Evolutionary conservation across 2,329 filamentous ascomycete genomes (phyloP).

Genomic region (Fusarium incarnatum): DNA sequence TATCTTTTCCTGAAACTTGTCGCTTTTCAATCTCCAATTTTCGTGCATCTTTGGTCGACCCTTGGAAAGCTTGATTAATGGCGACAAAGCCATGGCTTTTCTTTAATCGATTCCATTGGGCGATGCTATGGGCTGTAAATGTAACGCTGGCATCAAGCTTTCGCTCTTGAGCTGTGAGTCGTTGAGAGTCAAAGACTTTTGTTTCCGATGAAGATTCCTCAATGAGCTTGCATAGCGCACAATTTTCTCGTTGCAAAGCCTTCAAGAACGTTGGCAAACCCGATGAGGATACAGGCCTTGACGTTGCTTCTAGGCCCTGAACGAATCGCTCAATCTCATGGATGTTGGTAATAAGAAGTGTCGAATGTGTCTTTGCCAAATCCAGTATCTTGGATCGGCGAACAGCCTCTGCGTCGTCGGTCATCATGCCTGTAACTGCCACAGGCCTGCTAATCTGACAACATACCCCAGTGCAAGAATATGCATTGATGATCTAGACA

Average conservation of each 20-base stretch:
- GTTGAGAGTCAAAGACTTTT: conserved; percentile 6
- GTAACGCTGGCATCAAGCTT: conserved; percentile 45
- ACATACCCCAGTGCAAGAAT: background rate
- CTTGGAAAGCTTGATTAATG: conserved; percentile 51
- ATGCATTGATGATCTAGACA: background rate
- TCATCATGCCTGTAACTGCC: conserved; percentile 7
- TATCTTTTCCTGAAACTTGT: conserved; percentile 42
- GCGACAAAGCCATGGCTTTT: conserved; percentile 48
- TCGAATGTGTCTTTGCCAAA: conserved; percentile 23
- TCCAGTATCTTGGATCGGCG: conserved; percentile 32
- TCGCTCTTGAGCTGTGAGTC: conserved; percentile 19
- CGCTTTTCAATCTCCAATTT: conserved; percentile 40
- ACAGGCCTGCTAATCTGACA: background rate
- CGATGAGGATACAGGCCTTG: conserved; percentile 26
- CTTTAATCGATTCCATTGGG: conserved; percentile 52
- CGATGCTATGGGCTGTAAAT: conserved; percentile 35
- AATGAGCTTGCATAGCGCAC: conserved; percentile 13
- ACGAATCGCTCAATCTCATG: conserved; percentile 19
- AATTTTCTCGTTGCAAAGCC: conserved; percentile 25
- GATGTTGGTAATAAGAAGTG: conserved; percentile 6
- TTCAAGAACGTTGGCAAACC: conserved; percentile 30
- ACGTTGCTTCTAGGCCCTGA: conserved; percentile 21
- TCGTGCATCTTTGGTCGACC: conserved; percentile 46
- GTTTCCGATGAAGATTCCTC: conserved; percentile 21
- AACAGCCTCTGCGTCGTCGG: conserved; percentile 4